Base-by-base conservation (phyloP, 352 stramenopile genomes). In the Saprolegnia parasitica region DNA sequence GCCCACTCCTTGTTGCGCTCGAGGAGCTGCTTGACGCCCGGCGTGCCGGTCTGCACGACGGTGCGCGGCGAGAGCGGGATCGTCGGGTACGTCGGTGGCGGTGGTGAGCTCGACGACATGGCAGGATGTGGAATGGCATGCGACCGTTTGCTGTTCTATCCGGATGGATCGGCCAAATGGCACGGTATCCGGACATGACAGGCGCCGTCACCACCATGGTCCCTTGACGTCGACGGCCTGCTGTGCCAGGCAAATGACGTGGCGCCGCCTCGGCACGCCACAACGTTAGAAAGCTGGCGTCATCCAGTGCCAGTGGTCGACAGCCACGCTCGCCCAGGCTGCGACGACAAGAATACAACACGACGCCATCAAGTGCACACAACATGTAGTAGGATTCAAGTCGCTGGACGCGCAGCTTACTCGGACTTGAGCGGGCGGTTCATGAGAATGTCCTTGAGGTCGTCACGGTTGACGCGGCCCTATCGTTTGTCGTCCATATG, bases 1-100 rank as follows among this genome's bases (percentile, higher is more conserved):
- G 81, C 76, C 85, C 85, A 93, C 72, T 84, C 84, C 52, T 81
- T 80, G 74, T 93, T 93, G 74, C 87, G 87, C 56, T 85, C 79
- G 58, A 89, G 87, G 16, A 89, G 76, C 24, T 70, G 63, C 29
- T 18, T 47, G 39, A 70, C n/a, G n/a, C 63, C 63, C 16, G 20
- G 63, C 32, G 54, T 46, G 18, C 63, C 63, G 11, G 42, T 58
- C n/a, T 70, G 46, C 46, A 70, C 63, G 24, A 46, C 20, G 15
- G 29, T 42, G 18, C 63, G 63, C 35, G 62, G 62, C 9, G 62
- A 68, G 15, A 68, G 21, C 18, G 63, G 63, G 29, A 11, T 39
- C n/a, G 18, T 66, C 20, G 58, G 58, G 15, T 15, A 61, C 11
- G 54, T 4, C 20, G 54, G 54, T 4, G 54, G 9, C 11, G 26